phyloP scores from a whole-genome alignment of 1,139 yeast species.

The Yamadazyma mexicana region DNA sequence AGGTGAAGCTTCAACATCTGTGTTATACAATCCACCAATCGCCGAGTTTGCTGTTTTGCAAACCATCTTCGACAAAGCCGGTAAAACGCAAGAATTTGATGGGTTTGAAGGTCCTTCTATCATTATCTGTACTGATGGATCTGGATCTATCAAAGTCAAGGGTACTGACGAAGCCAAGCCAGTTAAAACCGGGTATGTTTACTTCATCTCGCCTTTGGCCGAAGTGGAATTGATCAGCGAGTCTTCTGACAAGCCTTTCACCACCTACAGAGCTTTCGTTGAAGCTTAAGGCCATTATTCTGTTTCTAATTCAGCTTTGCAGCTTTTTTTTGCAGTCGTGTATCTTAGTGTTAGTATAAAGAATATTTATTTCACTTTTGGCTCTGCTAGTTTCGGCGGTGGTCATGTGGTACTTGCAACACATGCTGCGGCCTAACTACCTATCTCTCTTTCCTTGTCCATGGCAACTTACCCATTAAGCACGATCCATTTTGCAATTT shows the following conservation, averaged over 20 bases:
- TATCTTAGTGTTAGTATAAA: neutral
- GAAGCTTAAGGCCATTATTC: slow-evolving; percentile 65
- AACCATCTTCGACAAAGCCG: slow-evolving; percentile 51
- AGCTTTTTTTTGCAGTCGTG: neutral
- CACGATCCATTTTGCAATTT: too few species aligned
- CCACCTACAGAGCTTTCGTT: slow-evolving; percentile 84
- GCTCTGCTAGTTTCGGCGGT: too few species aligned
- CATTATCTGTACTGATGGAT: slow-evolving; percentile 78
- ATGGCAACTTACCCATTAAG: too few species aligned
- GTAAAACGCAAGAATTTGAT: slow-evolving; percentile 50
- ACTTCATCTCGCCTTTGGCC: slow-evolving; percentile 78
- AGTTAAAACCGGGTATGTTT: slow-evolving; percentile 68
- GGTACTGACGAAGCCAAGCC: slow-evolving; percentile 40
- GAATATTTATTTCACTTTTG: neutral
- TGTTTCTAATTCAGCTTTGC: too few species aligned
- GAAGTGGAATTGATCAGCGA: slow-evolving; percentile 60
- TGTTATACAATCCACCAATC: slow-evolving; percentile 91
- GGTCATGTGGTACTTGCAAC: too few species aligned
- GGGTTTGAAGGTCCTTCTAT: slow-evolving; percentile 86
- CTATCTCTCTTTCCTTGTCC: too few species aligned
- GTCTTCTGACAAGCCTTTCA: slow-evolving; percentile 51
- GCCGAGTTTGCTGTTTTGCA: slow-evolving; percentile 92
- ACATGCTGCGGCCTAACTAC: too few species aligned
- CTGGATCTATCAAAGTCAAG: slow-evolving; percentile 55
- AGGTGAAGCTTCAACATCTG: slow-evolving; percentile 63